Base-by-base conservation (phyloP, 805 yeast genomes). In the Cephaloascus fragrans region DNA sequence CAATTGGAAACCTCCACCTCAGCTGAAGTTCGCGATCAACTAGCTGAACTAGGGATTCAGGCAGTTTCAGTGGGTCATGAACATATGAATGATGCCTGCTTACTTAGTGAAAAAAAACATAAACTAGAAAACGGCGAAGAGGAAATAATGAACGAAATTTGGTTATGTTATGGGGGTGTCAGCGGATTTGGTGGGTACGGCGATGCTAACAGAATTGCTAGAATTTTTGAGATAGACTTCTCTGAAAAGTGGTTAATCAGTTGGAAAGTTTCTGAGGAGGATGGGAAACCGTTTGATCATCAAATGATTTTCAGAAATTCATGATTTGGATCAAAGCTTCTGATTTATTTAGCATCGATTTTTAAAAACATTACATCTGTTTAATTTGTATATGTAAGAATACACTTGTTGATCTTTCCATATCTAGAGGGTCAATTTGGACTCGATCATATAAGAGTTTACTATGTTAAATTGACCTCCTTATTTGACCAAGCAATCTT, bases 71-170 rank as follows among this genome's bases (percentile, higher is more conserved):
- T 63, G 4, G 69, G 69, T 5, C 70, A 66, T 43, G 71, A 66
- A 44, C 71, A 66, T 43, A 64, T 59, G 34, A 66, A 66, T 43
- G 71, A 65, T 41, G 68, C 65, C 2, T 66, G 71, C 39, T 47
- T 66, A 18, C 43, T 61, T 39, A 47, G 52, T 29, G 51, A 50
- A 20, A 37, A 28, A 6, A n/a, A n/a, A n/a, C n/a, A n/a, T n/a
- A 45, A 44, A 10, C 41, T 37, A 5, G 39, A 36, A 18, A 35
- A 42, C 14, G 6, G 31, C 2, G 23, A 33, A 33, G 46, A 41
- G 31, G 42, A 40, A 5, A 36, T 23, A 4, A 39, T 26, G 3
- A 37, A 43, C 18, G 44, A 45, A 20, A 52, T 62, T 34, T 63
- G 69, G 64, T 50, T 66, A 26, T 66, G 71, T 44, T 66, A 62